Evolutionary conservation across 352 stramenopile genomes (phyloP).

Genomic region (Vaucheria bursata): DNA sequence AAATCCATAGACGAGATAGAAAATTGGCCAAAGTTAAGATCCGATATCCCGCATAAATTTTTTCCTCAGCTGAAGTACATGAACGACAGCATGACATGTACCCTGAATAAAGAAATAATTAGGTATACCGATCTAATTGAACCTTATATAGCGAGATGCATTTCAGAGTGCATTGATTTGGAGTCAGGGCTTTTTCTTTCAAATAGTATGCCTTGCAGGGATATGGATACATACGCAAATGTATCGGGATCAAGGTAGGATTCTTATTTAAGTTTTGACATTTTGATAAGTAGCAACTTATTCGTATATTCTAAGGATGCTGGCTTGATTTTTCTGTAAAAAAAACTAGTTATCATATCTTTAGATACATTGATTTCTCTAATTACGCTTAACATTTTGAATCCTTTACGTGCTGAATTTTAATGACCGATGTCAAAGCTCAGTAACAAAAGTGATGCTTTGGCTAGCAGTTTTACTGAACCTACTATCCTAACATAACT

Average conservation of each 20-base stretch:
- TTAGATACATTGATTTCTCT: no score
- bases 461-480: no score
- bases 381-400: no score
- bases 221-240: constrained; percentile 41
- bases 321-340: no score
- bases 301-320: not conserved
- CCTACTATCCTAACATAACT: no score
- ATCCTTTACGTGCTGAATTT: no score
- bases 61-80: not conserved
- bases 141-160: constrained; percentile 28
- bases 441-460: no score
- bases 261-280: no score
- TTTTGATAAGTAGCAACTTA: no score
- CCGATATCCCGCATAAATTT: not conserved
- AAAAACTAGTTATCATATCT: no score
- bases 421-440: no score
- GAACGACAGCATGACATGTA: not conserved
- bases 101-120: not conserved
- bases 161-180: constrained; percentile 15
- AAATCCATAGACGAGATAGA: not conserved
- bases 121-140: constrained; percentile 17
- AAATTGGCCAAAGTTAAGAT: not conserved
- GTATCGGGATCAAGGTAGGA: no score
- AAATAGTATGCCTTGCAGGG: constrained; percentile 47
- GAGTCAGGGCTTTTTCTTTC: constrained; percentile 44